Evolutionary conservation across 2,329 filamentous ascomycete species (phyloP).

Genomic region (Chaetoscypha palmicola): DNA sequence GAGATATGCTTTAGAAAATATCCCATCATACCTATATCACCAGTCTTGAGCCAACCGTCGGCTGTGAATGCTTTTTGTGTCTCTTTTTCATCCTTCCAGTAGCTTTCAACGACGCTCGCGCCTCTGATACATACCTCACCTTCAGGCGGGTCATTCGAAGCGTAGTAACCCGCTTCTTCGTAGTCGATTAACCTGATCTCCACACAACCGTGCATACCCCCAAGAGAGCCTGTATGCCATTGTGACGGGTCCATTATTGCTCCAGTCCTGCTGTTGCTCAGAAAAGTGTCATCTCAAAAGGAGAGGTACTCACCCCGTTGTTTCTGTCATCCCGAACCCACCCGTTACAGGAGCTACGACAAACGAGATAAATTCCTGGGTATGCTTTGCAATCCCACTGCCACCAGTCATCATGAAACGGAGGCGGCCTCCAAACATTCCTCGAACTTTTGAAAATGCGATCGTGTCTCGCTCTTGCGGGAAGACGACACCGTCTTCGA

Average conservation of each 20-base stretch:
- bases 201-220: too few relatives aligned
- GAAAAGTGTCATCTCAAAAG: too few relatives aligned
- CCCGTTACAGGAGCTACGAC: constrained; percentile 87
- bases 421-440: constrained; percentile 50
- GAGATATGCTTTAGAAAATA: too few relatives aligned
- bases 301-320: constrained; percentile 55
- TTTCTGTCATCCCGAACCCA: constrained; percentile 88
- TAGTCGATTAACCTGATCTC: constrained; percentile 89
- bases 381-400: constrained; percentile 77
- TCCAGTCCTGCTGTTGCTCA: constrained; percentile 61
- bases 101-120: constrained; percentile 32
- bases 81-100: too few relatives aligned
- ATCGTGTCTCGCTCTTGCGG: not conserved
- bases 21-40: too few relatives aligned
- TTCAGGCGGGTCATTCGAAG: constrained; percentile 50
- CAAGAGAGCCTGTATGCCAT: too few relatives aligned
- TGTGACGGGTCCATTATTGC: constrained; percentile 68
- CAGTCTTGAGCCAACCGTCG: too few relatives aligned
- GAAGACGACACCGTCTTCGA: not conserved
- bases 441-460: constrained; percentile 1
- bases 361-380: constrained; percentile 85
- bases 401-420: constrained; percentile 91
- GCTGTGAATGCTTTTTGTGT: too few relatives aligned
- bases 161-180: constrained; percentile 70
- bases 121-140: constrained; percentile 22